These are phyloP conservation scores for Hypomontagnella submonticulosa DNA, from an alignment of 495 filamentous ascomycete species.

Conservation along the genomic window DNA sequence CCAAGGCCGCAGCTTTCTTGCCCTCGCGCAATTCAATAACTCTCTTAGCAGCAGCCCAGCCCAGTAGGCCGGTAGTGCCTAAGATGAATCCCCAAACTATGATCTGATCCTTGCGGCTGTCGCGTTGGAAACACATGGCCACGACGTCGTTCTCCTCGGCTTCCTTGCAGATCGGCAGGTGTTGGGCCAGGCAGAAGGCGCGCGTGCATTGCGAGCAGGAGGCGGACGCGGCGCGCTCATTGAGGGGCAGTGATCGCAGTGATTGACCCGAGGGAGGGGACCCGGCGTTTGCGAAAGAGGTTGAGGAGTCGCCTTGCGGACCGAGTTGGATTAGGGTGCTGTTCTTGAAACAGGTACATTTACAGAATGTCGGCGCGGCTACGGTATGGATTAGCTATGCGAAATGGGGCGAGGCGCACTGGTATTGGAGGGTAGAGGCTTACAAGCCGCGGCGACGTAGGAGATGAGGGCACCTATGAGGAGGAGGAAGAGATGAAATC, in stretches of 20 bases:
- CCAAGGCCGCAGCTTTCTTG: conserved; percentile 31
- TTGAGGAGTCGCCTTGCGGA: conserved; percentile 49
- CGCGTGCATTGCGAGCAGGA: conserved; percentile 89
- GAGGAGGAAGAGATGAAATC: conserved; percentile 48
- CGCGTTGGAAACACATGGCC: conserved; percentile 92
- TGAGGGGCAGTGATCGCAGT: conserved; percentile 6
- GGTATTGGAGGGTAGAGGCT: conserved; percentile 35
- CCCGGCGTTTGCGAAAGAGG: conserved; percentile 44
- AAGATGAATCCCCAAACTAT: conserved; percentile 94
- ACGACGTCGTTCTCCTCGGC: conserved; percentile 88
- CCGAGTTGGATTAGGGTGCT: conserved; percentile 86
- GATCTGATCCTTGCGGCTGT: conserved; percentile 87
- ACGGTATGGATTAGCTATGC: conserved; percentile 1
- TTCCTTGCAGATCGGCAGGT: conserved; percentile 85
- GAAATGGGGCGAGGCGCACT: too few relatives aligned
- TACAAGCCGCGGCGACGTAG: conserved; percentile 51
- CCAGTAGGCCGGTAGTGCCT: conserved; percentile 82
- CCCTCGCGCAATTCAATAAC: conserved; percentile 65
- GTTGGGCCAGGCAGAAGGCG: conserved; percentile 86
- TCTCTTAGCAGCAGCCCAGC: conserved; percentile 75
- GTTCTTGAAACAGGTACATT: conserved; percentile 95
- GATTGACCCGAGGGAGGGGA: conserved; percentile 1
- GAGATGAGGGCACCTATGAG: conserved; percentile 49
- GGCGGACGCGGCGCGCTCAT: conserved; percentile 47
- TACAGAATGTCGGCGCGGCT: conserved; percentile 88